Evolutionary conservation across 495 filamentous ascomycete species (phyloP).

Genomic region (Neurospora tetrasperma): DNA sequence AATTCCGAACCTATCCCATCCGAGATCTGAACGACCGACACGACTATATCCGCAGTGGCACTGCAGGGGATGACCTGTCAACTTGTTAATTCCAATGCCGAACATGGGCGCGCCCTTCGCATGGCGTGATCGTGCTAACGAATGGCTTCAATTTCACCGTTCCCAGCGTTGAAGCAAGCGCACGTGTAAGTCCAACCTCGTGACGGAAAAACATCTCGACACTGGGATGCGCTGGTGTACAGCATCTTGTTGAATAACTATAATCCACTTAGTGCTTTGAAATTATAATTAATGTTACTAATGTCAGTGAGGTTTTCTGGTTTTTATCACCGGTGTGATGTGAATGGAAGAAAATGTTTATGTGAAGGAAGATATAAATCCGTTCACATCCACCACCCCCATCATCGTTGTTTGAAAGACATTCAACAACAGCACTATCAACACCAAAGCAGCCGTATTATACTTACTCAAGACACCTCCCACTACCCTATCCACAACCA

Average conservation of each 20-base stretch:
- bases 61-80: not conserved
- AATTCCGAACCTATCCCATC: not conserved
- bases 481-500: not conserved
- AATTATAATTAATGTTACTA: not conserved
- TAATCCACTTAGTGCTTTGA: not conserved
- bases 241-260: not conserved
- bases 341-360: not conserved
- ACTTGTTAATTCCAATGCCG: not conserved
- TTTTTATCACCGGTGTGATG: not conserved
- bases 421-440: not conserved
- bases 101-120: not conserved
- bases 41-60: not conserved
- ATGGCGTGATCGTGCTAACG: conserved; percentile 9
- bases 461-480: not conserved
- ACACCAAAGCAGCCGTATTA: not conserved
- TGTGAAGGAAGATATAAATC: not conserved
- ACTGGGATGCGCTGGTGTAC: not conserved
- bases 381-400: not conserved
- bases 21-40: not conserved
- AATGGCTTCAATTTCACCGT: not conserved
- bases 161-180: not conserved
- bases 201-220: not conserved
- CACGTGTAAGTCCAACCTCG: not conserved
- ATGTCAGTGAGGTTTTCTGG: not conserved
- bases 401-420: not conserved